These are phyloP conservation scores for Fusarium zealandicum DNA, from an alignment of 2,329 filamentous ascomycete genomes.

Conservation along the genomic window DNA sequence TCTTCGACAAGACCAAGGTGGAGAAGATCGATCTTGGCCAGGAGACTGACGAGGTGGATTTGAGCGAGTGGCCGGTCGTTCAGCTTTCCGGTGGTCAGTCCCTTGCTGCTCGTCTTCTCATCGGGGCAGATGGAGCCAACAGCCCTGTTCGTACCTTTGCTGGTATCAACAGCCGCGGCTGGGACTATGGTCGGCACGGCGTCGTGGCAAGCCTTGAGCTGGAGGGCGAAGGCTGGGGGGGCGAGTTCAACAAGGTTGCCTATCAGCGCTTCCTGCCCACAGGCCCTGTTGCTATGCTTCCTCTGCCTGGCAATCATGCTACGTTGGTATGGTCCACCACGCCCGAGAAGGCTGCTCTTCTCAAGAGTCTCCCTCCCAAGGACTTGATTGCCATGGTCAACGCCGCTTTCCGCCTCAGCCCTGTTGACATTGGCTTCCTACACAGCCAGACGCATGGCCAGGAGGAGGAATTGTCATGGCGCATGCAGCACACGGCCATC, in stretches of 20 bases:
- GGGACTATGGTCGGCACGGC: slow-evolving; percentile 92
- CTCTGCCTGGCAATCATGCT: slow-evolving; percentile 81
- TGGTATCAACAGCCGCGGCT: slow-evolving; percentile 83
- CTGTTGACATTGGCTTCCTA: slow-evolving; percentile 84
- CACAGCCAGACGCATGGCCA: slow-evolving; percentile 68
- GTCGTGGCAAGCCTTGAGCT: slow-evolving; percentile 88
- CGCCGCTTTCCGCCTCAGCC: slow-evolving; percentile 83
- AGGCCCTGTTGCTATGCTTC: slow-evolving; percentile 89
- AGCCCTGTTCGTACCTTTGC: slow-evolving; percentile 92
- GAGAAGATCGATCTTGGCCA: slow-evolving; percentile 79
- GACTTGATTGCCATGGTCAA: slow-evolving; percentile 92
- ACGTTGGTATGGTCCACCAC: slow-evolving; percentile 96
- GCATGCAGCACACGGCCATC: slow-evolving; percentile 72
- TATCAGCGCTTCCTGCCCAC: slow-evolving; percentile 96
- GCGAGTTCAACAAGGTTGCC: slow-evolving; percentile 71
- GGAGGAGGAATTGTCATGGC: slow-evolving; percentile 83
- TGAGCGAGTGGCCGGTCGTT: slow-evolving; percentile 88
- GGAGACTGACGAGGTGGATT: slow-evolving; percentile 72
- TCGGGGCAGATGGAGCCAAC: slow-evolving; percentile 94
- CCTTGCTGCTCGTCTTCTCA: slow-evolving; percentile 81
- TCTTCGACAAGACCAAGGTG: slow-evolving; percentile 81
- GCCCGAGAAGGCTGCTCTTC: slow-evolving; percentile 75
- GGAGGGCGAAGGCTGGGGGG: slow-evolving; percentile 64
- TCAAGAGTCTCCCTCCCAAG: slow-evolving; percentile 75
- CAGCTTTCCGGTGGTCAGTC: slow-evolving; percentile 71